Percentiles rank a stretch among this genome's conserved stretches.
Conservation (phyloP, 345 rosid species). For the Eucalyptus erythrocorys region DNA sequence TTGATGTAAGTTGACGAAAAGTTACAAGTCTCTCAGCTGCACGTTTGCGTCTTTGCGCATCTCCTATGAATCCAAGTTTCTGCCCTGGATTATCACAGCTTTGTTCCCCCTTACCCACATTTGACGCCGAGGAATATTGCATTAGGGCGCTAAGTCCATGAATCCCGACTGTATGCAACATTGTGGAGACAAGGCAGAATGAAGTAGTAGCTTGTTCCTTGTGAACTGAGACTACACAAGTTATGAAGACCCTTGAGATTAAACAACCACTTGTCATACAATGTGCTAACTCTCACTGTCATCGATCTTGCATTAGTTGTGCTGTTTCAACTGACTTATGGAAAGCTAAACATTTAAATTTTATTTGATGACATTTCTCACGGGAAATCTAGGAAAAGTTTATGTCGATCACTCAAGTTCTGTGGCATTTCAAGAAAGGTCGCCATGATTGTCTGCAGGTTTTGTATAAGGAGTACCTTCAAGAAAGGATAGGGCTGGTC, state of each 20-base stretch:
- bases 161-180: neutral
- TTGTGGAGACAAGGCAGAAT: neutral
- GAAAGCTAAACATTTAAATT: neutral
- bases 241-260: neutral
- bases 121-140: neutral
- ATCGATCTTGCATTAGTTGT: neutral
- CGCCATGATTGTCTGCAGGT: neutral
- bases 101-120: neutral
- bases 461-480: neutral
- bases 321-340: neutral
- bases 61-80: neutral
- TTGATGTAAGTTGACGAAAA: neutral
- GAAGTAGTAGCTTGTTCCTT: neutral
- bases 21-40: neutral
- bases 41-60: neutral
- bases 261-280: neutral
- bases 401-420: neutral
- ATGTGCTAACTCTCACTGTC: neutral
- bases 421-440: neutral
- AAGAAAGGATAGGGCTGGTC: conserved; percentile 1
- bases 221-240: neutral
- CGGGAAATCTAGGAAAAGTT: neutral
- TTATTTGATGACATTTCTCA: neutral
- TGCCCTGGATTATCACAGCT: neutral
- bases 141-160: neutral